phyloP scores from a whole-genome alignment of 495 filamentous ascomycete species.

The Patellaria atrata region DNA sequence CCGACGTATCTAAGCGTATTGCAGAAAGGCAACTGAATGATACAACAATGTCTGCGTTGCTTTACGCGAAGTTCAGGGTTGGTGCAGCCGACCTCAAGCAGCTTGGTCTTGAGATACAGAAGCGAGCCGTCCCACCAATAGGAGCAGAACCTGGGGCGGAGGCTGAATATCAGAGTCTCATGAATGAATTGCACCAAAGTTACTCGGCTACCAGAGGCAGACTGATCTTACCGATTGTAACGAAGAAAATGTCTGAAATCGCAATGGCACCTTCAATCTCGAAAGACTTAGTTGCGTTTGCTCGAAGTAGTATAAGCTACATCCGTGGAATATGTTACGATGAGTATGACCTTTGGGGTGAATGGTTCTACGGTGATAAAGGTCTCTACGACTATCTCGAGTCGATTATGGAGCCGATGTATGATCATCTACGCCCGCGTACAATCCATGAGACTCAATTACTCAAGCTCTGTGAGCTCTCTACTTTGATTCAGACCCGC shows the following conservation, averaged over 20 bases:
- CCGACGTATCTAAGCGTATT: conserved; percentile 55
- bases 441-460: conserved; percentile 59
- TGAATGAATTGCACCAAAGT: conserved; percentile 54
- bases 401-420: conserved; percentile 59
- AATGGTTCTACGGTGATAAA: conserved; percentile 58
- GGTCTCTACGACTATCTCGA: conserved; percentile 60
- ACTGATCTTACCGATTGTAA: conserved; percentile 38
- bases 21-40: conserved; percentile 59
- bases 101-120: conserved; percentile 53
- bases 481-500: conserved; percentile 67
- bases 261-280: conserved; percentile 49
- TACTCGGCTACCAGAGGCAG: conserved; percentile 42
- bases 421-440: conserved; percentile 53
- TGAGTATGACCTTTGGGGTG: conserved; percentile 59
- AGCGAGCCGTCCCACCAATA: conserved; percentile 44
- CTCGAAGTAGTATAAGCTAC: conserved; percentile 54
- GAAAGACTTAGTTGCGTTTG: conserved; percentile 53
- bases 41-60: conserved; percentile 57
- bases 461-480: conserved; percentile 65
- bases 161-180: conserved; percentile 50
- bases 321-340: conserved; percentile 56
- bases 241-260: conserved; percentile 50
- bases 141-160: conserved; percentile 49
- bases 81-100: conserved; percentile 51
- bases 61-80: conserved; percentile 67